A percentile compares a stretch with the other conserved stretches of the same genome.
These are phyloP conservation scores for Candida neerlandica DNA, from an alignment of 1,139 yeast genomes.

Conservation along the genomic window DNA sequence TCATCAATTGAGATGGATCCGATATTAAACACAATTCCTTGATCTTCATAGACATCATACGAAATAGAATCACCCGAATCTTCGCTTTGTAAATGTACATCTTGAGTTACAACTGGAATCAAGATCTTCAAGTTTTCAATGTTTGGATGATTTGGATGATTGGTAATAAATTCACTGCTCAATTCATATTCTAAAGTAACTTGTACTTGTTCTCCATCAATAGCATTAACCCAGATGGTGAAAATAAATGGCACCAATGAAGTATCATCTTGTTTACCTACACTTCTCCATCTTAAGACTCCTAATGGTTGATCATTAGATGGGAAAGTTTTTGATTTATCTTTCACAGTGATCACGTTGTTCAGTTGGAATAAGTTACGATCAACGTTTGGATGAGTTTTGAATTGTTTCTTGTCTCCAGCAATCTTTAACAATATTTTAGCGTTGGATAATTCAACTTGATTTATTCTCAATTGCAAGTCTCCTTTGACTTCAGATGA, in stretches of 20 bases:
- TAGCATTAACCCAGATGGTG: constrained; percentile 80
- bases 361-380: constrained; percentile 62
- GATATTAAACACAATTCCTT: constrained; percentile 62
- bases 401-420: constrained; percentile 64
- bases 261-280: constrained; percentile 60
- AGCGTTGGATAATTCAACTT: constrained; percentile 66
- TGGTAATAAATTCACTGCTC: constrained; percentile 38
- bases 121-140: constrained; percentile 61
- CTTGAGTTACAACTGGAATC: constrained; percentile 65
- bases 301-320: constrained; percentile 87
- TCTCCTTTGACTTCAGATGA: constrained; percentile 88
- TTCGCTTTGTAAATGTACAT: constrained; percentile 56
- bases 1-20: constrained; percentile 50
- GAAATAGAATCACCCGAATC: constrained; percentile 40
- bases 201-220: constrained; percentile 58
- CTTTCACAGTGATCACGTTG: constrained; percentile 72
- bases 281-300: constrained; percentile 87
- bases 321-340: constrained; percentile 80
- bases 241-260: constrained; percentile 69
- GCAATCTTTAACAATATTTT: constrained; percentile 59
- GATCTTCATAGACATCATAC: constrained; percentile 54
- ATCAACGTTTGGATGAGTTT: constrained; percentile 96
- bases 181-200: constrained; percentile 90
- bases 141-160: constrained; percentile 34
- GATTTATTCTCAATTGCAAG: constrained; percentile 82